Base-by-base conservation (phyloP, 2,329 filamentous ascomycete genomes). In the Aspergillus ibericus region DNA sequence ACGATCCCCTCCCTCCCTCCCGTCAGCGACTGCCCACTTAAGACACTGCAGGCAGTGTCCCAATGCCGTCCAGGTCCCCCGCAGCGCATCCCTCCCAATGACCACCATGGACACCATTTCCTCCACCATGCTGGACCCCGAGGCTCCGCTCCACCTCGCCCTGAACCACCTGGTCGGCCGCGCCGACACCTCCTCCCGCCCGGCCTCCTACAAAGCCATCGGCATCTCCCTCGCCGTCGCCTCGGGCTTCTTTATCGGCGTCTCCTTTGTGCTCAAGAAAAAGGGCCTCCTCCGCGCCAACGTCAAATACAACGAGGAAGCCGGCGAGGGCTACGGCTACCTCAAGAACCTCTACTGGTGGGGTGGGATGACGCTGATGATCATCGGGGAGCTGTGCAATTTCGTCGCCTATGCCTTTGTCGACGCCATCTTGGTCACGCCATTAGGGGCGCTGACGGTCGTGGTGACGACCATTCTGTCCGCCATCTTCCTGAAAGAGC, bases 381-480 rank as follows among this genome's bases (percentile, higher is more conserved):
- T 98, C 67, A 69, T 98, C 44, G 95, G 95, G 66, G 95, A 99
- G 77, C 86, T 96, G 57, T 96, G 92, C 85, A 99, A 99, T 78
- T 96, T 98, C 74, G 91, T 93, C 72, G 95, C 95, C 55, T 98
- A 98, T 72, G 91, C 92, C 57, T 98, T 98, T 69, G 95, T 95
- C 62, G 95, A 98, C 75, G 93, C 93, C 60, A 97, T 98, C 67
- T 81, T 98, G 63, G 93, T 98, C 55, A 97, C 93, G 0, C 93
- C 93, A 4, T 81, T 98, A 55, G 93, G 93, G 62, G 93, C 93
- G 3, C 81, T 98, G 52, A 92, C 91, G 1, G 95, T 98, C 60
- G 95, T 99, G 55, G 88, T 98, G 62, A 93, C 91, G 51, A 93
- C 95, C 16, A 84, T 98, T 46, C 80, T 98, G 52, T 96, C 92